Evolutionary conservation across 73 alveolate genomes (phyloP).

Genomic region (Symbiodinium natans): DNA sequence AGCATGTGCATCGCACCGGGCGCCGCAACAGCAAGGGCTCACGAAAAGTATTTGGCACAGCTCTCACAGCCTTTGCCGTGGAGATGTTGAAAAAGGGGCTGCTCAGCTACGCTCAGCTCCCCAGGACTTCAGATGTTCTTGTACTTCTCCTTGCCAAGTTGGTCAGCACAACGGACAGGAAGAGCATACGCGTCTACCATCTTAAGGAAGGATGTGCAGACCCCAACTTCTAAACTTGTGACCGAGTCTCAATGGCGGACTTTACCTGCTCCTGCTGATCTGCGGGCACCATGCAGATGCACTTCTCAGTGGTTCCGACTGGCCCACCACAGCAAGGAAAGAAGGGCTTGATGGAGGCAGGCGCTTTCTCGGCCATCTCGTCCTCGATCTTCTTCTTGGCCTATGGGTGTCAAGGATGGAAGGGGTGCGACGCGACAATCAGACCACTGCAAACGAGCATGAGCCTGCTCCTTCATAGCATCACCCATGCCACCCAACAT

Average conservation of each 20-base stretch:
- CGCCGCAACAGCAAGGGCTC: background rate
- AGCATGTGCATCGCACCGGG: background rate
- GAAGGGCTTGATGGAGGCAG: slow-evolving; percentile 39
- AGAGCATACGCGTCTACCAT: background rate
- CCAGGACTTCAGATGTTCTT: background rate
- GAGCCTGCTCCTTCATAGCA: slow-evolving; percentile 12
- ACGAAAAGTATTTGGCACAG: background rate
- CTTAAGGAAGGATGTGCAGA: no score
- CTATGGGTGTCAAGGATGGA: background rate
- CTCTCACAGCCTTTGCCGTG: background rate
- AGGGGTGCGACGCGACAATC: slow-evolving; percentile 21
- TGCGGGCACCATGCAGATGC: slow-evolving; percentile 48
- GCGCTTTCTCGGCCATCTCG: slow-evolving; percentile 11
- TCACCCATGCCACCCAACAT: slow-evolving; percentile 22
- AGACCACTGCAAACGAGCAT: background rate
- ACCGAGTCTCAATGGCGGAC: slow-evolving; percentile 25
- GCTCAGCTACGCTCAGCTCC: background rate
- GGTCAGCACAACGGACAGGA: background rate
- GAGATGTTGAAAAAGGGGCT: background rate
- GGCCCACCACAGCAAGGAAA: slow-evolving; percentile 71
- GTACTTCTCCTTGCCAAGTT: slow-evolving; percentile 7
- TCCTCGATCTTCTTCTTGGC: slow-evolving; percentile 29
- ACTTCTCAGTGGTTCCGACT: slow-evolving; percentile 41
- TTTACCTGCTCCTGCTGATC: slow-evolving; percentile 53
- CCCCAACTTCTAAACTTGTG: background rate